phyloP scores from a whole-genome alignment of 108 stramenopile species.

The Nitzschia sp. region DNA sequence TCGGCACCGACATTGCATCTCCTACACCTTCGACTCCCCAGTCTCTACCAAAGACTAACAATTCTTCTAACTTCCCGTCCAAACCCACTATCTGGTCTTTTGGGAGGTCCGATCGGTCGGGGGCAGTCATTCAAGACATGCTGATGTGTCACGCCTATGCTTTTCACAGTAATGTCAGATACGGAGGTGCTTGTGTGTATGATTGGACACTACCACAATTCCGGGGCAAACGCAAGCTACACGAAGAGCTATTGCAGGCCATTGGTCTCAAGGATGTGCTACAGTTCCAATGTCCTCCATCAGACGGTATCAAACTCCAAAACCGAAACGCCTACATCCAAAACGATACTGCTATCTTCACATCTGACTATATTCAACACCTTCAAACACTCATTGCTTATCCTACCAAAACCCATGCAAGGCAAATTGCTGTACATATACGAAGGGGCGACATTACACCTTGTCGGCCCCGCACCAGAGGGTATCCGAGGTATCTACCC shows the following conservation, averaged over 20 bases:
- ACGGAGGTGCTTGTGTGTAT: constrained; percentile 30
- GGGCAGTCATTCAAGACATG: constrained; percentile 33
- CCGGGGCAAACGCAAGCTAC: neutral
- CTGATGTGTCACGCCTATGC: constrained; percentile 38
- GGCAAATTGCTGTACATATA: constrained; percentile 39
- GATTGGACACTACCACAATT: neutral
- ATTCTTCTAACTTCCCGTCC: neutral
- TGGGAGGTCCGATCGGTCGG: constrained; percentile 13
- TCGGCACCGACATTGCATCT: too few relatives aligned
- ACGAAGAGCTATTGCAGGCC: constrained; percentile 17
- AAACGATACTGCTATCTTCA: constrained; percentile 31
- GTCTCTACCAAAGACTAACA: too few relatives aligned
- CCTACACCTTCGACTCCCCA: too few relatives aligned
- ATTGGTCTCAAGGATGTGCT: constrained; percentile 27
- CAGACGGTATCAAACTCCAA: neutral
- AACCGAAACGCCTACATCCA: constrained; percentile 16
- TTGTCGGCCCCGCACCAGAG: constrained; percentile 12
- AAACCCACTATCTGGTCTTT: constrained; percentile 1
- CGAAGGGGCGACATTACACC: constrained; percentile 33
- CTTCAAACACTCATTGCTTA: constrained; percentile 8
- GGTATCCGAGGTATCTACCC: constrained; percentile 26
- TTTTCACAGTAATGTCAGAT: constrained; percentile 15
- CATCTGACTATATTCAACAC: constrained; percentile 20
- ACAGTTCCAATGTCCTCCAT: constrained; percentile 28
- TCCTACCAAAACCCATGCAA: constrained; percentile 9